phyloP scores from a whole-genome alignment of 1,139 yeast genomes.

The Nakaseomyces kungkrabaensis region DNA sequence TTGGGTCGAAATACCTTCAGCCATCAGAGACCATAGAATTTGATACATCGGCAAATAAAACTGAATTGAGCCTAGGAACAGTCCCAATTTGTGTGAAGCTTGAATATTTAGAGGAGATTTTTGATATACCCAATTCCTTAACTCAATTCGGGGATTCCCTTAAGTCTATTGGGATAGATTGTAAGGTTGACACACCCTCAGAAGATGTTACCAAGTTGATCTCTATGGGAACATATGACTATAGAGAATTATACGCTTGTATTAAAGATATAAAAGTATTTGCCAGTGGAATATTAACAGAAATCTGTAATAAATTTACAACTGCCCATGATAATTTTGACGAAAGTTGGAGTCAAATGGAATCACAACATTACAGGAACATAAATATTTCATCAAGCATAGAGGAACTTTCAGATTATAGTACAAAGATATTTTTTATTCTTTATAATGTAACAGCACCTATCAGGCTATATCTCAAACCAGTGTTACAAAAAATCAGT shows the following conservation, averaged over 20 bases:
- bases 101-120: slow-evolving; percentile 7
- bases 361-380: neutral
- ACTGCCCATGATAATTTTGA: slow-evolving; percentile 2
- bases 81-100: slow-evolving; percentile 16
- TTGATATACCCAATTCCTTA: slow-evolving; percentile 2
- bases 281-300: neutral
- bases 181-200: neutral
- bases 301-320: neutral
- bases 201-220: neutral
- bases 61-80: slow-evolving; percentile 18
- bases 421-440: neutral
- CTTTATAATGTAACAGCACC: neutral
- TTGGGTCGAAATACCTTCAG: slow-evolving; percentile 13
- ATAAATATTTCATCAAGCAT: neutral
- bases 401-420: neutral
- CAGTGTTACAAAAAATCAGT: neutral
- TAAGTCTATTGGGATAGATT: slow-evolving; percentile 5
- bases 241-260: neutral
- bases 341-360: neutral
- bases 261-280: neutral
- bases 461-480: neutral
- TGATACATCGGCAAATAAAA: neutral
- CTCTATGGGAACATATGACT: neutral
- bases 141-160: slow-evolving; percentile 2
- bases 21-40: slow-evolving; percentile 12